Base-by-base conservation (phyloP, 2,329 filamentous ascomycete genomes). In the Aspergillus ibericus region DNA sequence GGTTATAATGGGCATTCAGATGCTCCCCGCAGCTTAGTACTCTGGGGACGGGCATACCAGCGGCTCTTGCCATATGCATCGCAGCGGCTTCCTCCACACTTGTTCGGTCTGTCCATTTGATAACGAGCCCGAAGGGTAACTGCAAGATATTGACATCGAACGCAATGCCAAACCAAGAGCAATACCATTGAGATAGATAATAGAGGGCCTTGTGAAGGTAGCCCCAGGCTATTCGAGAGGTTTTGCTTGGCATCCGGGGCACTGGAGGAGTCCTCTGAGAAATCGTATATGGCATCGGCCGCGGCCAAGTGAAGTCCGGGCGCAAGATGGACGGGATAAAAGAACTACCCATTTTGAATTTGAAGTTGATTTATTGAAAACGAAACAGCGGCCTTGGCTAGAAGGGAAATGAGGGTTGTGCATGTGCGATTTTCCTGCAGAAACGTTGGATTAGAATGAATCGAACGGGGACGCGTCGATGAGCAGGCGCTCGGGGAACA, bases 91-190 rank as follows among this genome's bases (percentile, higher is more conserved):
- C 76, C 61, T 77, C 72, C 7, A 76, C 36, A 12, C 68, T 70
- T 13, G 70, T 73, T 36, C 73, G 66, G 46, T 75, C 70, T 12
- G 70, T 73, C 70, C 72, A 76, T 67, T 78, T 77, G 55, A 77
- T 57, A 13, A 78, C 58, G 5, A 77, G 67, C 3, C 73, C 76
- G 61, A 78, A 77, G n/a, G 73, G 75, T 7, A 77, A 65, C 50
- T 72, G 61, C 3, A 69, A 58, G 38, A 76, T 70, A 15, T 70
- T 61, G 25, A 63, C 59, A 46, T 72, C 49, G 40, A 66, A 72
- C 4, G 27, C 16, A 42, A 72, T 63, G 9, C 53, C 55, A 29
- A 70, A 61, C 66, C 66, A 75, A 34, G 22, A 58, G 51, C 69
- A 75, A 55, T 76, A 77, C 51, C 63, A 63, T 40, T 53, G 7